Conservation (phyloP, 2,329 filamentous ascomycete genomes). For the Pseudogymnoascus sp. region DNA sequence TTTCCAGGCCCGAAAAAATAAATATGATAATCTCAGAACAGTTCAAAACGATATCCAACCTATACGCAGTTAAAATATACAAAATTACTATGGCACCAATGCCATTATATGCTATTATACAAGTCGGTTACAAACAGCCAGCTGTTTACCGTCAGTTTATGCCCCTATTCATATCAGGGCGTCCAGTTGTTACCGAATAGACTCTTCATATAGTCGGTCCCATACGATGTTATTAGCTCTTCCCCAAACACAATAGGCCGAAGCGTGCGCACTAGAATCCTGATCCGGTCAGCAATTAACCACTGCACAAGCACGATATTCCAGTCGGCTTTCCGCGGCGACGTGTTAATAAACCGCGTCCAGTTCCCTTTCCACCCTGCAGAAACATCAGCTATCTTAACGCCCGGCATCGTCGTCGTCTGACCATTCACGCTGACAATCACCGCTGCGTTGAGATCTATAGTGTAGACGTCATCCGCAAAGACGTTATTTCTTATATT, state of each 20-base stretch:
- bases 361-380: not conserved
- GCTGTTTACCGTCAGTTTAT: not conserved
- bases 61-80: not conserved
- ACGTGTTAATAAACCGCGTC: not conserved
- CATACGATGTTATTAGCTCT: not conserved
- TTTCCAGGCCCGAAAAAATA: not conserved
- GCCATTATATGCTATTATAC: not conserved
- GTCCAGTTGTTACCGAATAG: not conserved
- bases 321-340: not conserved
- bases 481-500: not conserved
- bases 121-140: not conserved
- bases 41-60: not conserved
- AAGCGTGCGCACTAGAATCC: not conserved
- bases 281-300: not conserved
- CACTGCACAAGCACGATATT: not conserved
- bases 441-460: constrained; percentile 1
- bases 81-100: not conserved
- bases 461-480: not conserved
- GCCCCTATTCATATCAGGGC: not conserved
- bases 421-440: not conserved
- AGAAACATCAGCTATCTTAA: not conserved
- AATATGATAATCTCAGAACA: not conserved
- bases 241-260: not conserved
- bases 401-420: not conserved
- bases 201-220: not conserved